These are phyloP conservation scores for Lentinula sp. DNA, from an alignment of 768 basidiomycete genomes.

Conservation along the genomic window DNA sequence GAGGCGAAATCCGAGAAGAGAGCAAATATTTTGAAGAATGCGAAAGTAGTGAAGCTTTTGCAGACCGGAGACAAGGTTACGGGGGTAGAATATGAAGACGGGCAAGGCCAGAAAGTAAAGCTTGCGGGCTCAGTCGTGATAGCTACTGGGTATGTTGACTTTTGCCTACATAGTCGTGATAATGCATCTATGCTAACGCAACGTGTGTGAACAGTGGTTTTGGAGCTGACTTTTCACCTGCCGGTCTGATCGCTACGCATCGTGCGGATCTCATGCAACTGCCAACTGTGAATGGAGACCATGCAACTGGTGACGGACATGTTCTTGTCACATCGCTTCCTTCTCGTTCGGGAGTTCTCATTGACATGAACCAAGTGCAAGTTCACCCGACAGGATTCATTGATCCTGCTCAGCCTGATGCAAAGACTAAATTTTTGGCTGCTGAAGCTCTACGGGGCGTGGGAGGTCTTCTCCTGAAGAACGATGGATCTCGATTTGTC, in stretches of 20 bases:
- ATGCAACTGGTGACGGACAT: constrained; percentile 20
- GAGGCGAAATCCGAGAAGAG: background rate
- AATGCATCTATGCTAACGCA: background rate
- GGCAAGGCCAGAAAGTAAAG: constrained; percentile 1
- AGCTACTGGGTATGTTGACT: constrained; percentile 16
- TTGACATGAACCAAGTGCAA: constrained; percentile 20
- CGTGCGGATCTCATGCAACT: constrained; percentile 18
- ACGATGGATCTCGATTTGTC: constrained; percentile 63
- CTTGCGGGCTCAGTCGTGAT: constrained; percentile 13
- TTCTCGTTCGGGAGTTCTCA: constrained; percentile 7
- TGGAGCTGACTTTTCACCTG: constrained; percentile 17
- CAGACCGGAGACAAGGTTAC: constrained; percentile 11
- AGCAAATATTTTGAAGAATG: constrained; percentile 15
- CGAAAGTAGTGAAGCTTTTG: constrained; percentile 16
- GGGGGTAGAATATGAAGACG: constrained; percentile 19
- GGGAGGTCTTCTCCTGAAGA: constrained; percentile 69
- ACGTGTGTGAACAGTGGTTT: constrained; percentile 12
- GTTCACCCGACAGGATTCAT: constrained; percentile 68
- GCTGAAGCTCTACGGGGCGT: constrained; percentile 81
- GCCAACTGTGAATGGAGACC: constrained; percentile 21
- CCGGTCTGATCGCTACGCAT: constrained; percentile 14
- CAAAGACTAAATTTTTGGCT: constrained; percentile 75
- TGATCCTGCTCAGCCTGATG: constrained; percentile 65
- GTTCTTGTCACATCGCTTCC: constrained; percentile 13
- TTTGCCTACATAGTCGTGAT: background rate